phyloP scores from a whole-genome alignment of 225 moss, liverwort and hornwort species.

The Marchantia paleacea region DNA sequence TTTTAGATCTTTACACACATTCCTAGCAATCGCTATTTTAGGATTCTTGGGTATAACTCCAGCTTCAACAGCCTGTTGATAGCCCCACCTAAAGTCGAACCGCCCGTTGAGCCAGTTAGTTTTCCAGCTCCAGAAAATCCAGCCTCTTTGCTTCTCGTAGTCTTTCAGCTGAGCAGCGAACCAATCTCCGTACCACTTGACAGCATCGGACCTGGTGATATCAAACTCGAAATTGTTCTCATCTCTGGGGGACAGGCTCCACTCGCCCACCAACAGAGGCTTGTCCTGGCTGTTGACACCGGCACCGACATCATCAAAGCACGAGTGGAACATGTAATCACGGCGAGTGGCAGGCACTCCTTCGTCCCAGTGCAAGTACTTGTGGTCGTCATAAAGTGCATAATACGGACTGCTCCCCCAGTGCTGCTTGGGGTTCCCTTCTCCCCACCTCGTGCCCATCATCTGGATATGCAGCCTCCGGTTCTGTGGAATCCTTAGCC shows the following conservation, averaged over 20 bases:
- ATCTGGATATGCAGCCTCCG: constrained; percentile 32
- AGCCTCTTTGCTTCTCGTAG: constrained; percentile 36
- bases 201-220: constrained; percentile 10
- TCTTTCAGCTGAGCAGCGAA: constrained; percentile 29
- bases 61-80: constrained; percentile 30
- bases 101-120: constrained; percentile 20
- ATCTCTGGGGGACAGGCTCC: constrained; percentile 25
- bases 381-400: constrained; percentile 30
- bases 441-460: constrained; percentile 31
- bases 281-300: constrained; percentile 7
- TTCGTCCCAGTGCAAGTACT: constrained; percentile 10
- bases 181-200: constrained; percentile 20
- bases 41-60: constrained; percentile 32
- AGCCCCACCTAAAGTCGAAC: constrained; percentile 36
- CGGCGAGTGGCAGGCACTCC: constrained; percentile 16
- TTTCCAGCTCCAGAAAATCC: constrained; percentile 44
- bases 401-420: constrained; percentile 7
- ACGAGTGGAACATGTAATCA: constrained; percentile 23
- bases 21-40: neutral
- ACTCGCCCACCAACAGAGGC: constrained; percentile 33
- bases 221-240: constrained; percentile 16
- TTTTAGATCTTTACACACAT: no score
- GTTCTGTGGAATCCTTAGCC: neutral
- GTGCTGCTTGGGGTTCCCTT: constrained; percentile 16
- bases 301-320: constrained; percentile 11